These are phyloP conservation scores for Fraxinus pennsylvanica DNA, from an alignment of 257 asterid species.

Conservation along the genomic window DNA sequence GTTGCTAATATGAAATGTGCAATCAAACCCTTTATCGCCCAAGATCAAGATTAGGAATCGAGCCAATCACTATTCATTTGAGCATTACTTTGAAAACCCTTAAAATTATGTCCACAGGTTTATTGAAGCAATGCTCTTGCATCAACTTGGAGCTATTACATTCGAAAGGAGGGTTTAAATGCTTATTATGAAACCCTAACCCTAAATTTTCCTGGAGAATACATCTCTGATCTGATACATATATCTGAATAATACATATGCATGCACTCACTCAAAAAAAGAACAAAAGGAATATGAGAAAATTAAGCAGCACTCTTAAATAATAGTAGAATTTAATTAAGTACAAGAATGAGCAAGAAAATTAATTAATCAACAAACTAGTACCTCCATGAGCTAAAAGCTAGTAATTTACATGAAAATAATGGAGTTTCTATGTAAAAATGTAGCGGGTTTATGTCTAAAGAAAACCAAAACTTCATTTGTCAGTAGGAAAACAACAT, in stretches of 20 bases:
- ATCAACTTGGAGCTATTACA: neutral
- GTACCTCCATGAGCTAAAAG: constrained; percentile 20
- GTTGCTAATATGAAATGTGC: neutral
- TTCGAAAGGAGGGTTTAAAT: neutral
- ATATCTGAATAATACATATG: neutral
- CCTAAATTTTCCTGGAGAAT: constrained; percentile 17
- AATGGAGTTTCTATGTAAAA: neutral
- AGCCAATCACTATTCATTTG: too few relatives aligned
- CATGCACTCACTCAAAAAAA: neutral
- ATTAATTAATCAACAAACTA: constrained; percentile 7
- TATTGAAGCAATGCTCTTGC: neutral
- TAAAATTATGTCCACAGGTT: too few relatives aligned
- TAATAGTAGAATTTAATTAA: constrained; percentile 6
- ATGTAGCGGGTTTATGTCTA: constrained; percentile 25
- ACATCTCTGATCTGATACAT: neutral
- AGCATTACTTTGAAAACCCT: neutral
- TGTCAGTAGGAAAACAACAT: constrained; percentile 12
- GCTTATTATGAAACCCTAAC: constrained; percentile 41
- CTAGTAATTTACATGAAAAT: constrained; percentile 27
- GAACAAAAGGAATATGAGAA: neutral
- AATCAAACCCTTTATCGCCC: neutral
- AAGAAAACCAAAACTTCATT: constrained; percentile 23
- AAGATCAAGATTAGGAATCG: neutral
- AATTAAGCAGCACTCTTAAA: neutral
- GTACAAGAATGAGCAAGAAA: constrained; percentile 1